Evolutionary conservation across 1,284 basidiomycete species (phyloP).

Genomic region (Moesziomyces sp.): DNA sequence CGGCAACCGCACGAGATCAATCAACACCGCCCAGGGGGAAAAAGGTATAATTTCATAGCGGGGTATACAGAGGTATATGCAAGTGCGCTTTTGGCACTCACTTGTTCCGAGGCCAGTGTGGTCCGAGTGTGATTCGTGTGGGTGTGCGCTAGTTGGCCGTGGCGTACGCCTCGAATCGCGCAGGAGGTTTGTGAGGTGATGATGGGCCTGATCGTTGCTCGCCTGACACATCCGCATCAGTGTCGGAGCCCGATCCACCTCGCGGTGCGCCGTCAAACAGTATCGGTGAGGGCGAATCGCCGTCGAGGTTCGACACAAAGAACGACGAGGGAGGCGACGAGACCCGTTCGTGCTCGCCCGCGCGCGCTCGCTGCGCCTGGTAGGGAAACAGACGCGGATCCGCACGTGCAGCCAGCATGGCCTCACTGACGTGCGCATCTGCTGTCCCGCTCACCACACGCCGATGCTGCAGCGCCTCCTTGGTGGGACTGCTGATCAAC

Average conservation of each 20-base stretch:
- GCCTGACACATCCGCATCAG: not conserved
- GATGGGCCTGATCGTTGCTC: not conserved
- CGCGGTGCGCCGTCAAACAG: conserved; percentile 3
- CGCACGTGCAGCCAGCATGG: conserved; percentile 27
- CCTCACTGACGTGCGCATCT: conserved; percentile 13
- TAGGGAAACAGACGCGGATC: conserved; percentile 28
- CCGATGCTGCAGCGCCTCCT: not conserved
- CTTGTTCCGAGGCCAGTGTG: too few relatives aligned
- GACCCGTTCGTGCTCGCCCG: not conserved
- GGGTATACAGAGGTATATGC: conserved; percentile 7
- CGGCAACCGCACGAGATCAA: too few relatives aligned
- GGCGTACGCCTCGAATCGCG: conserved; percentile 15
- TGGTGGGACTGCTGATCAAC: not conserved
- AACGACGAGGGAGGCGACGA: conserved; percentile 16
- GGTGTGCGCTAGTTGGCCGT: not conserved
- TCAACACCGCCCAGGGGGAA: too few relatives aligned
- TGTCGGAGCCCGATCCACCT: conserved; percentile 6
- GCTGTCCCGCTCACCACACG: not conserved
- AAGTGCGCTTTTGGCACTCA: not conserved
- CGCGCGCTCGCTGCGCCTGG: not conserved
- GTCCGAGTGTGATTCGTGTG: too few relatives aligned
- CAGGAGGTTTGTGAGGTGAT: conserved; percentile 5
- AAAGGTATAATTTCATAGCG: too few relatives aligned
- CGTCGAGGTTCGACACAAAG: conserved; percentile 30
- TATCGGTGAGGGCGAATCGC: conserved; percentile 15